Evolutionary conservation across 805 yeast species (phyloP).

Genomic region (Candida multigemmis): DNA sequence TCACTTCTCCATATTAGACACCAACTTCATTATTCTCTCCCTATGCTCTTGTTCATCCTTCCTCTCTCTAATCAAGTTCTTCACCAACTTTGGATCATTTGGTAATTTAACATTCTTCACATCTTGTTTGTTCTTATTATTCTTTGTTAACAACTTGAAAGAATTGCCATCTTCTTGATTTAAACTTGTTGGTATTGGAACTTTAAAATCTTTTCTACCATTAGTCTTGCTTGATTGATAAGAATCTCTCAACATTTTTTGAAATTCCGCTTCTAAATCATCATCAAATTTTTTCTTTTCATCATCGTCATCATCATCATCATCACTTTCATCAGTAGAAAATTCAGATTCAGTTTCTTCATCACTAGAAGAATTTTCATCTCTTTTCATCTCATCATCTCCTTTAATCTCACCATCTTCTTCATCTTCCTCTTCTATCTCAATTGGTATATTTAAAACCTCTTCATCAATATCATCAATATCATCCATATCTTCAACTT

Average conservation of each 20-base stretch:
- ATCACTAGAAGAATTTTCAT: slow-evolving; percentile 5
- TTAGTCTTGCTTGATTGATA: slow-evolving; percentile 8
- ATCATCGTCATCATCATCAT: slow-evolving; percentile 14
- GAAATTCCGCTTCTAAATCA: slow-evolving; percentile 50
- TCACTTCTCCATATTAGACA: slow-evolving; percentile 28
- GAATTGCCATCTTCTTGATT: slow-evolving; percentile 14
- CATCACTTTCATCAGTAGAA: slow-evolving; percentile 10
- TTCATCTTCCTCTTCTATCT: slow-evolving; percentile 17
- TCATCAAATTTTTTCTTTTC: slow-evolving; percentile 40
- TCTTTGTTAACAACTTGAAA: slow-evolving; percentile 48
- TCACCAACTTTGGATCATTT: slow-evolving; percentile 42
- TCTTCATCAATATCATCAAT: slow-evolving; percentile 12
- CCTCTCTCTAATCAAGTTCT: slow-evolving; percentile 41
- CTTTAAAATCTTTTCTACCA: slow-evolving; percentile 8
- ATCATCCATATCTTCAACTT: slow-evolving; percentile 8
- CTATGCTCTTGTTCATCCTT: slow-evolving; percentile 43
- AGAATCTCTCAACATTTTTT: slow-evolving; percentile 43
- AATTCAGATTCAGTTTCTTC: slow-evolving; percentile 14
- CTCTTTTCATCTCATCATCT: slow-evolving; percentile 9
- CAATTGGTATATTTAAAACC: slow-evolving; percentile 16
- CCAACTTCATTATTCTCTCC: slow-evolving; percentile 48
- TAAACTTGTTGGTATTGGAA: slow-evolving; percentile 7
- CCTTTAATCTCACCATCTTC: slow-evolving; percentile 6
- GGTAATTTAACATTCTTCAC: slow-evolving; percentile 45
- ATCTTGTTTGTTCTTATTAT: slow-evolving; percentile 37